Percentiles rank a stretch among this genome's conserved stretches.
Conservation (phyloP, 2,329 filamentous ascomycete genomes). For the Nothophoma quercina region DNA sequence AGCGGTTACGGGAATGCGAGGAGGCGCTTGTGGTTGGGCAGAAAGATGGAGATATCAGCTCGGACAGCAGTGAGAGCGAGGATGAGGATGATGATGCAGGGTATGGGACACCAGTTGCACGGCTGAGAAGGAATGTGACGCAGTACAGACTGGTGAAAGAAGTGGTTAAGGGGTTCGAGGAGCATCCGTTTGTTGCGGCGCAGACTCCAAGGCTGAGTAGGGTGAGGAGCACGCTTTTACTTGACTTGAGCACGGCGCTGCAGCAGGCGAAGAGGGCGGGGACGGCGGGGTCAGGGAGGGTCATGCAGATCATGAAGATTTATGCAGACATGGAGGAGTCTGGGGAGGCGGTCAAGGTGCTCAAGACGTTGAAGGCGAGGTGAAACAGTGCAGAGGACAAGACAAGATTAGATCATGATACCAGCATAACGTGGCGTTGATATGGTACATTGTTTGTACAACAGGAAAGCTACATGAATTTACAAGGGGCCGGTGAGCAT, state of each 20-base stretch:
- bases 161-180: slow-evolving; percentile 60
- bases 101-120: slow-evolving; percentile 45
- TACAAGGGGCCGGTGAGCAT: slow-evolving; percentile 49
- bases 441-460: slow-evolving; percentile 49
- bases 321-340: slow-evolving; percentile 69
- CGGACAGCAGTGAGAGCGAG: slow-evolving; percentile 40
- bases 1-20: slow-evolving; percentile 60
- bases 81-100: slow-evolving; percentile 45
- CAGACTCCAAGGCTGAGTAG: slow-evolving; percentile 65
- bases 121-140: slow-evolving; percentile 63
- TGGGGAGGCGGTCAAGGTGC: slow-evolving; percentile 64
- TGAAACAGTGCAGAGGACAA: too few relatives aligned
- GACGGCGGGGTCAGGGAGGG: slow-evolving; percentile 49
- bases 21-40: slow-evolving; percentile 45
- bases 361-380: slow-evolving; percentile 52
- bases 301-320: slow-evolving; percentile 65
- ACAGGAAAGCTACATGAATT: slow-evolving; percentile 25
- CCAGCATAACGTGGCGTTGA: slow-evolving; percentile 58
- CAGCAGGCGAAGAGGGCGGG: slow-evolving; percentile 61
- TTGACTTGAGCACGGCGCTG: slow-evolving; percentile 70
- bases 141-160: slow-evolving; percentile 65
- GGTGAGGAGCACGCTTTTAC: slow-evolving; percentile 67
- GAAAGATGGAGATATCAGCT: slow-evolving; percentile 34
- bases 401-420: slow-evolving; percentile 20
- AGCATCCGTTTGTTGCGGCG: slow-evolving; percentile 69